phyloP scores from a whole-genome alignment of 345 rosid genomes.

The Eucalyptus camaldulensis region DNA sequence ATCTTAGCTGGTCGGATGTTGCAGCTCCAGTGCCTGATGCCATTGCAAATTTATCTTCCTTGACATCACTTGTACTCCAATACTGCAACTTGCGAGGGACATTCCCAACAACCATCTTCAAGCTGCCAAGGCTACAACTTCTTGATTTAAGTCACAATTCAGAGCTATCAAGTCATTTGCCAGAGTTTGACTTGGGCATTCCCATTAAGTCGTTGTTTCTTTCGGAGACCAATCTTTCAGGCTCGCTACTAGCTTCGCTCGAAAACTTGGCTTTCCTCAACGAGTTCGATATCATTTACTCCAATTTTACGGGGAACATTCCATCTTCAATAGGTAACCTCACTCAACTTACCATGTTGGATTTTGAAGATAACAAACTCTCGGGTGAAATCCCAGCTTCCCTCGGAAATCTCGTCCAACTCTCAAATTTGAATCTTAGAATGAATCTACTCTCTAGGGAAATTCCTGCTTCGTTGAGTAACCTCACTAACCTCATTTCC shows the following conservation, averaged over 20 bases:
- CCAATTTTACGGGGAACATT: too few relatives aligned
- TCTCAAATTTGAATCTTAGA: neutral
- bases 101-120: neutral
- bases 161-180: neutral
- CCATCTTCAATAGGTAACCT: too few relatives aligned
- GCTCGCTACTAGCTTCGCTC: too few relatives aligned
- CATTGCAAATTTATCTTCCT: neutral
- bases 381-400: neutral
- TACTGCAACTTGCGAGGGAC: neutral
- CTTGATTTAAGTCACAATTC: neutral
- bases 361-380: accelerated
- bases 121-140: neutral
- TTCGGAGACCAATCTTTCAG: accelerated
- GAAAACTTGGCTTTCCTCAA: too few relatives aligned
- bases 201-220: neutral
- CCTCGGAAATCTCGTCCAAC: neutral
- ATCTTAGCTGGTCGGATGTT: neutral
- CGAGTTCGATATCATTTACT: too few relatives aligned
- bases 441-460: neutral
- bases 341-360: too few relatives aligned
- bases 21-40: neutral
- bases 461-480: neutral
- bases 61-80: neutral
- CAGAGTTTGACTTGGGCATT: too few relatives aligned
- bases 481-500: neutral